Base-by-base conservation (phyloP, 163 green algal species). In the Coccomyxa subellipsoidea region DNA sequence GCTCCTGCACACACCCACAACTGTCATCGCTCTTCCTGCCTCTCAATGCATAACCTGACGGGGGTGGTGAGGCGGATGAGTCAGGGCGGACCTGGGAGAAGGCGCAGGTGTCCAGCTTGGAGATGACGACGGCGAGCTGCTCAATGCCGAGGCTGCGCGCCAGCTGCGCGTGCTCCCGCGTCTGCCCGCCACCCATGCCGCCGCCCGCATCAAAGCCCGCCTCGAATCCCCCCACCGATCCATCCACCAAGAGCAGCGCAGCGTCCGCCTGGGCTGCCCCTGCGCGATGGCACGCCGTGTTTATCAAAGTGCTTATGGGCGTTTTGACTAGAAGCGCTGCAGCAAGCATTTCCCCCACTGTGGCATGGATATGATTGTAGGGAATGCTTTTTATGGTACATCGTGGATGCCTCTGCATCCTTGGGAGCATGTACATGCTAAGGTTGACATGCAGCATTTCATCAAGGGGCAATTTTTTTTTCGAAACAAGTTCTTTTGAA, bases 101-200 rank as follows among this genome's bases (percentile, higher is more conserved):
- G 78, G 87, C 91, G 59, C 87, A 93, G 23, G 89, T 94, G 90
- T 99, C 96, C 80, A 99, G 93, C 90, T 99, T 99, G 86, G 91
- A 98, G 31, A 99, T 87, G 18, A 95, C 93, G 23, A 99, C 95
- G 0, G 93, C 93, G 77, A 99, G 69, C 76, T 98, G 93, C 84
- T 97, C 91, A 18, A 99, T 89, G 23, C 97, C 97, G 72, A 98
- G 87, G 80, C 87, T 94, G 40, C 92, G 87, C 1, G 95, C 95
- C 80, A 99, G 89, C 85, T 97, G 93, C 4, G 94, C 96, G 84
- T 99, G 97, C 90, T 99, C 97, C 23, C 92, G 84, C n/a, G 96
- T 99, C 89, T 99, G 97, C 7, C 97, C 97, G 21, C 90, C 92
- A 32, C 84, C 86, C 36, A 27, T 69, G 15, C 72, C 72, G 47